These are phyloP conservation scores for Berberis vulgaris DNA, from an alignment of 164 flowering plant genomes.

Conservation along the genomic window DNA sequence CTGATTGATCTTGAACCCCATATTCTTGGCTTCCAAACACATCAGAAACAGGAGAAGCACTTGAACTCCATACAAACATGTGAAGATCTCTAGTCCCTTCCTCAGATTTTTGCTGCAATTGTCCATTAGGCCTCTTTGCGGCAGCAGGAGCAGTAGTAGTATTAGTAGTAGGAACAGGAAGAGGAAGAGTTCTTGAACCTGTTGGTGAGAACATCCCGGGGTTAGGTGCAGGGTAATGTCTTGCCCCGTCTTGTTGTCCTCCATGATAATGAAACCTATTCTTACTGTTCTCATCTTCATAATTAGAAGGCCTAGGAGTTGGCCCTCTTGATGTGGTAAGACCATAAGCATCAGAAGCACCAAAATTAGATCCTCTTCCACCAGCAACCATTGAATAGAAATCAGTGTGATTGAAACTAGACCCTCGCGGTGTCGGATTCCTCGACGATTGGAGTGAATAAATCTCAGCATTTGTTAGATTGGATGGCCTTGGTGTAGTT, in stretches of 20 bases:
- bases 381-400: constrained; percentile 73
- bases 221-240: constrained; percentile 71
- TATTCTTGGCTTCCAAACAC: constrained; percentile 69
- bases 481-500: constrained; percentile 70
- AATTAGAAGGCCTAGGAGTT: constrained; percentile 75
- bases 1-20: constrained; percentile 34
- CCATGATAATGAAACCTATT: constrained; percentile 29
- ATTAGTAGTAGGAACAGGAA: no score
- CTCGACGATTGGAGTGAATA: constrained; percentile 73
- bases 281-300: constrained; percentile 47
- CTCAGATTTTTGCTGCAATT: constrained; percentile 26
- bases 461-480: constrained; percentile 78
- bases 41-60: constrained; percentile 95
- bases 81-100: constrained; percentile 70
- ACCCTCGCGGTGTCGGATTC: constrained; percentile 77
- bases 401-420: constrained; percentile 80
- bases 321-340: constrained; percentile 49
- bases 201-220: constrained; percentile 80
- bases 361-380: constrained; percentile 55
- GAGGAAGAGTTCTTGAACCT: constrained; percentile 18
- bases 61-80: constrained; percentile 99
- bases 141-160: constrained; percentile 1
- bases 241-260: neutral
- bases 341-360: constrained; percentile 46
- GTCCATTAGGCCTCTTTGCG: constrained; percentile 37